Percentiles rank a stretch among this genome's conserved stretches.
Evolutionary conservation across 2,329 filamentous ascomycete genomes (phyloP).

Genomic region (Aureobasidium sp.): DNA sequence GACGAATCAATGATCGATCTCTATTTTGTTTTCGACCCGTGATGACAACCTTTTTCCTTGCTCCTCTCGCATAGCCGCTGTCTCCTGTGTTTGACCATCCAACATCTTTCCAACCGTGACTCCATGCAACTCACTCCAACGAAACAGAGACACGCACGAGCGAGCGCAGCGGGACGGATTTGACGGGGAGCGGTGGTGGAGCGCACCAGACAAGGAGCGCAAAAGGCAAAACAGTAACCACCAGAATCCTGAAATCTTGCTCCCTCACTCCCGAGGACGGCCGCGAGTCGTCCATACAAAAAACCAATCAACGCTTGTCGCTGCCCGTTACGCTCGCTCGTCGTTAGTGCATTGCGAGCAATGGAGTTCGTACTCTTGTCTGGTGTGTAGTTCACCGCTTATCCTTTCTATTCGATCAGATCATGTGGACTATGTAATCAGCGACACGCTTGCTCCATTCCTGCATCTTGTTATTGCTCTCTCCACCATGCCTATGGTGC

Average conservation of each 20-base stretch:
- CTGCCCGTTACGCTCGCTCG: slow-evolving; percentile 5
- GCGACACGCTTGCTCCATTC: neutral
- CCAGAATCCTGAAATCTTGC: slow-evolving; percentile 2
- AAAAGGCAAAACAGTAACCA: neutral
- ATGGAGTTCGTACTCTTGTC: slow-evolving; percentile 5
- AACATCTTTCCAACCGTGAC: neutral
- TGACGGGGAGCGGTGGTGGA: slow-evolving; percentile 2
- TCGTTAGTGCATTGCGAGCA: slow-evolving; percentile 4
- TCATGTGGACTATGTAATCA: slow-evolving; percentile 5
- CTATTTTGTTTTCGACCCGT: neutral
- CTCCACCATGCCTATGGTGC: neutral
- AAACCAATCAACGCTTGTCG: slow-evolving; percentile 8
- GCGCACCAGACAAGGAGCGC: slow-evolving; percentile 1
- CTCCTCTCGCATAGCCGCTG: neutral
- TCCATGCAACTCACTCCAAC: neutral
- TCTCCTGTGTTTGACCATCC: slow-evolving; percentile 4
- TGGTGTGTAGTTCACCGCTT: neutral
- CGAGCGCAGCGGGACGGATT: slow-evolving; percentile 4
- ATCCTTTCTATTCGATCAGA: neutral
- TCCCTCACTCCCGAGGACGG: neutral
- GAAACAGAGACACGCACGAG: slow-evolving; percentile 1
- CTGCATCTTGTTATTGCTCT: slow-evolving; percentile 9
- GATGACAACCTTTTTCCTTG: neutral
- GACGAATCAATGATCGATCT: neutral
- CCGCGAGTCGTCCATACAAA: slow-evolving; percentile 2